Base-by-base conservation (phyloP, 2,329 filamentous ascomycete species). In the Trichoderma sp. region DNA sequence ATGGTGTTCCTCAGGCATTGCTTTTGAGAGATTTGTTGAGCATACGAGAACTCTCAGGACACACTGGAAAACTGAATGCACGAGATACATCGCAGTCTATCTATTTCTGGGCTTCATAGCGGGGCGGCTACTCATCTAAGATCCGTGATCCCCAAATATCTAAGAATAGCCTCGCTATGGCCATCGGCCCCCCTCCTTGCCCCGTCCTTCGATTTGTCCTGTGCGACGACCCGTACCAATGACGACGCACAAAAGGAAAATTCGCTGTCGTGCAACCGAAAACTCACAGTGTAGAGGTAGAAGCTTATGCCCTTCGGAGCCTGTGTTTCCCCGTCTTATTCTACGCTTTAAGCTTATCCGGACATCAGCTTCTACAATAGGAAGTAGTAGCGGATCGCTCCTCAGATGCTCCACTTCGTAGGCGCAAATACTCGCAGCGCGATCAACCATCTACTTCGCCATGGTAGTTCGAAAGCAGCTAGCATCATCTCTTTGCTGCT, bases 311-410 rank as follows among this genome's bases (percentile, higher is more conserved):
- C 18, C 21, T 28, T 53, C 62, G 62, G 62, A 32, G 11, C 28
- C 11, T 26, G 12, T 65, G 12, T 65, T 65, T 32, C 28, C 14
- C 62, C 62, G 62, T 65, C 62, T 65, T 65, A 65, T 65, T 65
- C 62, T 53, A 11, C 28, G 11, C 18, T 8, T 51, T 34, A 15
- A 51, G n/a, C 39, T 32, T 39, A 51, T 21, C 14, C 26, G 26
- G 14, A 32, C 26, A 24, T 5, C 28, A 30, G 18, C 28, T 64
- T 21, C 62, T 53, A 51, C 24, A 65, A 53, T 51, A 65, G 62
- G 39, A 32, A 53, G 61, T 24, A 65, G 14, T 24, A 65, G 62
- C 26, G 39, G 62, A 65, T 53, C 18, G 28, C 39, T 34, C 2
- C 2, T 18, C 12, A 24, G 4, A 65, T 24, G 6, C 39, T 65